These are phyloP conservation scores for Coprinopsis cinerea DNA, from an alignment of 768 basidiomycete species.

Conservation along the genomic window DNA sequence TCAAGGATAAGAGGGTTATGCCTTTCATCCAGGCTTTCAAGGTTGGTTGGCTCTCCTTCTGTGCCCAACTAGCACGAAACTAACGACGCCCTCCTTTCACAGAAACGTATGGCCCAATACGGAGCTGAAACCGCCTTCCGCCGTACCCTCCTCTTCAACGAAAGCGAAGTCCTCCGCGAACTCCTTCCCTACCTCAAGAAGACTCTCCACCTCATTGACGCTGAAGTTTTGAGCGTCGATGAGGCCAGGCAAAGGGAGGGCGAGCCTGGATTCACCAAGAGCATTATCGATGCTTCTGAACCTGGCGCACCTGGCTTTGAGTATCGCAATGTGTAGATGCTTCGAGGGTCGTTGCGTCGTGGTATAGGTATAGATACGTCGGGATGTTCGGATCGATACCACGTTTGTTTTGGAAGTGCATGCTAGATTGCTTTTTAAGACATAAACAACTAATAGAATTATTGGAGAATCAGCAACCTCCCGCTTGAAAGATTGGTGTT, in stretches of 20 bases:
- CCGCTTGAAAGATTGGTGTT: no score
- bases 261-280: constrained; percentile 54
- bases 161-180: constrained; percentile 63
- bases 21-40: constrained; percentile 93
- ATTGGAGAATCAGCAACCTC: no score
- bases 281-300: constrained; percentile 79
- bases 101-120: constrained; percentile 81
- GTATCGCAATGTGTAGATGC: constrained; percentile 70
- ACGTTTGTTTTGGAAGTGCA: no score
- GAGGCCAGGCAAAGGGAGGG: constrained; percentile 53
- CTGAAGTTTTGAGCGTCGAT: constrained; percentile 63
- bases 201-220: constrained; percentile 63
- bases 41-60: constrained; percentile 37
- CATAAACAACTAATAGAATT: no score
- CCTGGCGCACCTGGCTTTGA: constrained; percentile 85
- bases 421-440: no score
- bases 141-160: constrained; percentile 78
- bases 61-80: background rate
- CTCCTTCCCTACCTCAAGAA: constrained; percentile 79
- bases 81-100: constrained; percentile 2
- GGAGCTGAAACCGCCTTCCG: constrained; percentile 76
- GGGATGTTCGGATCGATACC: no score
- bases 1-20: constrained; percentile 96
- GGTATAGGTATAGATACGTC: no score
- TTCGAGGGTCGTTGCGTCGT: no score